Conservation (phyloP, 495 filamentous ascomycete species). For the Recurvomyces mirabilis region DNA sequence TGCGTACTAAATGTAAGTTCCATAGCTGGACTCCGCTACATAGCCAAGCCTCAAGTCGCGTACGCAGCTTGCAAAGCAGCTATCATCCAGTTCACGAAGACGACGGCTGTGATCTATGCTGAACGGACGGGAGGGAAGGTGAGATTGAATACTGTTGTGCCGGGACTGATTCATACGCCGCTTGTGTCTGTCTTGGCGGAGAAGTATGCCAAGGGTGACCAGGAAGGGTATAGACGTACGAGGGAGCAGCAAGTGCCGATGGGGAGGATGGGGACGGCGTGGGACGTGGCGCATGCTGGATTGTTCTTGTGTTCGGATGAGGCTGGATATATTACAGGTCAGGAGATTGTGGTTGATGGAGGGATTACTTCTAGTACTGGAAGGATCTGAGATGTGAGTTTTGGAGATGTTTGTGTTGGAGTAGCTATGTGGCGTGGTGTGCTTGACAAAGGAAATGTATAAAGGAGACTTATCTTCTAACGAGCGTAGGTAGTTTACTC, state of each 20-base stretch:
- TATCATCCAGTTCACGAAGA: constrained; percentile 35
- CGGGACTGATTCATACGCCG: constrained; percentile 41
- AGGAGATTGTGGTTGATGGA: constrained; percentile 46
- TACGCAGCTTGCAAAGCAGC: constrained; percentile 36
- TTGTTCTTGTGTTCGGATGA: constrained; percentile 42
- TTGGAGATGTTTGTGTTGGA: no score
- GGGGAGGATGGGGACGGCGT: constrained; percentile 35
- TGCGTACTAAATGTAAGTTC: constrained; percentile 36
- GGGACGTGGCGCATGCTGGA: constrained; percentile 43
- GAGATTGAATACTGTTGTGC: constrained; percentile 43
- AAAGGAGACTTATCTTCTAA: no score
- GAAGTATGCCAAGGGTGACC: constrained; percentile 28
- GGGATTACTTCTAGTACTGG: constrained; percentile 16
- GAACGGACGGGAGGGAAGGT: constrained; percentile 23
- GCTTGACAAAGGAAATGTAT: no score
- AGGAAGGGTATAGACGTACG: constrained; percentile 11
- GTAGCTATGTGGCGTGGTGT: no score
- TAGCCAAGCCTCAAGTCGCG: constrained; percentile 42
- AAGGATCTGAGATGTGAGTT: neutral
- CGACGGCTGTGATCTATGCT: constrained; percentile 42
- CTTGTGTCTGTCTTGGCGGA: constrained; percentile 35
- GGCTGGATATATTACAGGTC: constrained; percentile 42
- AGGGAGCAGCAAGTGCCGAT: constrained; percentile 31
- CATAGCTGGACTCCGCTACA: constrained; percentile 41
- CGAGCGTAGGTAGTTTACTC: no score